Percentiles rank a stretch among this genome's conserved stretches.
These are phyloP conservation scores for Bassia scoparia DNA, from an alignment of 148 eudicot genomes.

Conservation along the genomic window DNA sequence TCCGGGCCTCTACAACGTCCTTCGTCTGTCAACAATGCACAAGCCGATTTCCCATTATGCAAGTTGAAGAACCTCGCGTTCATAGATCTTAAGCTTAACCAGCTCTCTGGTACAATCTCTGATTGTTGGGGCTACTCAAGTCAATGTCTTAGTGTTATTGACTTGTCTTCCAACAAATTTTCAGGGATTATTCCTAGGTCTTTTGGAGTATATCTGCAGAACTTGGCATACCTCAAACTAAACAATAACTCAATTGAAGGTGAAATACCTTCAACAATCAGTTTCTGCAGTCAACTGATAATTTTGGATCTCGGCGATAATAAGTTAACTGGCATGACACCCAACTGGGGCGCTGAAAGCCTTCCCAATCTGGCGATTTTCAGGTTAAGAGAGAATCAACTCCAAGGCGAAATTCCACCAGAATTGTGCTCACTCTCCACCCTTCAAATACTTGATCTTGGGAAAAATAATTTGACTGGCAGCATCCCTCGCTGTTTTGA, in stretches of 20 bases:
- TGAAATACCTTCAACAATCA: conserved; percentile 19
- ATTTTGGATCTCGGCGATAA: conserved; percentile 43
- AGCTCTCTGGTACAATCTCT: conserved; percentile 29
- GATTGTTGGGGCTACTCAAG: conserved; percentile 21
- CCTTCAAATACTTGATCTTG: conserved; percentile 42
- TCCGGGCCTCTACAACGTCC: conserved; percentile 1
- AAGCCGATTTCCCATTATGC: neutral
- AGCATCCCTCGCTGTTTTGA: conserved; percentile 35
- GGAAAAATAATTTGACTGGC: conserved; percentile 34
- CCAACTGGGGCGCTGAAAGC: conserved; percentile 17
- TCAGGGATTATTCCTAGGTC: conserved; percentile 33
- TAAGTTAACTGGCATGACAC: conserved; percentile 29
- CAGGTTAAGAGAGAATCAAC: conserved; percentile 24
- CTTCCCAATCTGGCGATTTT: conserved; percentile 10
- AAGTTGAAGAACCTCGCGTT: neutral
- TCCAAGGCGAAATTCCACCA: conserved; percentile 39
- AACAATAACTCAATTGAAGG: conserved; percentile 37
- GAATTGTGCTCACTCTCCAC: conserved; percentile 23
- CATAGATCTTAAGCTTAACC: conserved; percentile 15
- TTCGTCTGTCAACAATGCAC: neutral
- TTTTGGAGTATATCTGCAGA: conserved; percentile 6
- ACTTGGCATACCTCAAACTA: conserved; percentile 20
- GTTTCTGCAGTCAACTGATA: neutral
- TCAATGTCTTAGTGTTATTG: neutral
- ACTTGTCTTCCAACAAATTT: conserved; percentile 35